Evolutionary conservation across 768 basidiomycete species (phyloP).

Genomic region (Cystofilobasidium macerans): DNA sequence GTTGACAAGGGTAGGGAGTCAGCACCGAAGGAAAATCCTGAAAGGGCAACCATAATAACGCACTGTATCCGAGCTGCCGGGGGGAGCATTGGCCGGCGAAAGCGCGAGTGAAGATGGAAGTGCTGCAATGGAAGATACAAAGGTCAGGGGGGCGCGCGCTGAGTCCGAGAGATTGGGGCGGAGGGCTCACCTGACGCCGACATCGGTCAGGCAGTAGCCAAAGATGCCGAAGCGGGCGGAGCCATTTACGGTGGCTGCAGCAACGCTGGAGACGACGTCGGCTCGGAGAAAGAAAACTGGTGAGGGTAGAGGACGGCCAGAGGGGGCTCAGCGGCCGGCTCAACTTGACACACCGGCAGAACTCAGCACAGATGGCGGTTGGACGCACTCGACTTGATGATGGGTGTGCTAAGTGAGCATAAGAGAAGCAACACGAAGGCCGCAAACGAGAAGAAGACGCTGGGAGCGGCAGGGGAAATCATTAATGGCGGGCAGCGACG

Average conservation of each 20-base stretch:
- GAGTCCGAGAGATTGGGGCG: no score
- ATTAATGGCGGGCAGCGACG: background rate
- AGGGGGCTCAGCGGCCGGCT: background rate
- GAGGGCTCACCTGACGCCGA: constrained; percentile 8
- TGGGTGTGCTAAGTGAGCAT: constrained; percentile 6
- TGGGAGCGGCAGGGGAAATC: constrained; percentile 1
- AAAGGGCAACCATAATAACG: no score
- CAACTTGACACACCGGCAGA: background rate
- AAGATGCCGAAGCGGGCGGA: constrained; percentile 1
- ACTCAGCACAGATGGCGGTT: no score
- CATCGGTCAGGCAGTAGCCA: background rate
- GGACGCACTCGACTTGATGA: constrained; percentile 15
- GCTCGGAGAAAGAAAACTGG: constrained; percentile 16
- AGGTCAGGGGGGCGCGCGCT: no score
- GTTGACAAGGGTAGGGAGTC: background rate
- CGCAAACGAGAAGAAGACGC: constrained; percentile 13
- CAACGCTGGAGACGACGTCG: background rate
- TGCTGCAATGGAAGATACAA: background rate
- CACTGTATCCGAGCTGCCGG: constrained; percentile 6
- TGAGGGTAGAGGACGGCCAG: background rate
- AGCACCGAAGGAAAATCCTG: no score
- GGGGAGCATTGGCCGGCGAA: background rate
- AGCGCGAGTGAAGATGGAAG: background rate
- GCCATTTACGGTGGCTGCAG: background rate
- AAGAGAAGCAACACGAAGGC: constrained; percentile 11